A percentile compares a stretch with the other conserved stretches of the same genome.
Conservation (phyloP, 2,329 filamentous ascomycete genomes). For the Neoscytalidium dimidiatum region DNA sequence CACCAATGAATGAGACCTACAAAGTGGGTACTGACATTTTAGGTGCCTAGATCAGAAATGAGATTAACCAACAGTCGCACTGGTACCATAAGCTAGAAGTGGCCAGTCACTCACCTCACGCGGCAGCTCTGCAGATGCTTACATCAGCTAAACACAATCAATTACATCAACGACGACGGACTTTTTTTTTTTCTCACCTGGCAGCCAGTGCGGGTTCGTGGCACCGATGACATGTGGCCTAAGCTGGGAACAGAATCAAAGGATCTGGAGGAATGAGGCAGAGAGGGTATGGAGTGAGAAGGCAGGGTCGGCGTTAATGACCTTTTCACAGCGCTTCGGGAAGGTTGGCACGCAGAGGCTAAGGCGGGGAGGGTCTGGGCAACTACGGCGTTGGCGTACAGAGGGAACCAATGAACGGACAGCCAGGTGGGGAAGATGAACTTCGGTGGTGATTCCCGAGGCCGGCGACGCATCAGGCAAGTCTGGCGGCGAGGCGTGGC, state of each 20-base stretch:
- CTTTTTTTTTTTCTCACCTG: constrained; percentile 2
- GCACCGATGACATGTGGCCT: constrained; percentile 17
- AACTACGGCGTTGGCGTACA: neutral
- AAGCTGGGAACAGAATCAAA: neutral
- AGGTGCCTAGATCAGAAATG: constrained; percentile 25
- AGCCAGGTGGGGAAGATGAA: neutral
- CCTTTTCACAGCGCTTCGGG: constrained; percentile 10
- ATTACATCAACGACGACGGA: neutral
- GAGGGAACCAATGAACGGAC: neutral
- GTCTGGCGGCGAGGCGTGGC: neutral
- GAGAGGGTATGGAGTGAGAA: neutral
- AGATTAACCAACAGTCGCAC: neutral
- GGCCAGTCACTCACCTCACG: constrained; percentile 16
- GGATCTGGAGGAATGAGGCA: neutral
- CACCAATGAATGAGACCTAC: neutral
- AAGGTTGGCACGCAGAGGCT: constrained; percentile 11
- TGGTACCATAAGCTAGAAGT: neutral
- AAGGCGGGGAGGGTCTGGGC: neutral
- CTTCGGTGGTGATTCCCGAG: neutral
- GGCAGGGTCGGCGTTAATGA: constrained; percentile 10
- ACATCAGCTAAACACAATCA: constrained; percentile 1
- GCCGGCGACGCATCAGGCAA: neutral
- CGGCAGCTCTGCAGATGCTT: constrained; percentile 16
- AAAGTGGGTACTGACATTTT: constrained; percentile 24
- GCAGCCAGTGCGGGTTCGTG: constrained; percentile 20